phyloP scores from a whole-genome alignment of 371 early-diverging fungal species.

The Mortierella sp. region DNA sequence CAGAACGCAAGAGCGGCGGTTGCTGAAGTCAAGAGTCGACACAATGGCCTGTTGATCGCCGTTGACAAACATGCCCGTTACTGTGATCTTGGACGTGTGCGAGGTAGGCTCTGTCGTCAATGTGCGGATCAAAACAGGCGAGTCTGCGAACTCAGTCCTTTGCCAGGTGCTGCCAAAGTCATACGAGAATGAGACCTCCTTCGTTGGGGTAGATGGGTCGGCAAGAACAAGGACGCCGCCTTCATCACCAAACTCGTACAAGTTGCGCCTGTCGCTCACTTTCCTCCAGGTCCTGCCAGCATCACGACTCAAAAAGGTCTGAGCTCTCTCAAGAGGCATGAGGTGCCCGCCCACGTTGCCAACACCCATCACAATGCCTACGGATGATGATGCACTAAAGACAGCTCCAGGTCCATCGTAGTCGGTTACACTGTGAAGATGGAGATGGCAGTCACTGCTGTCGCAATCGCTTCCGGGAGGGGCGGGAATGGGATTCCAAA shows the following conservation, averaged over 20 bases:
- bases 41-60: conserved; percentile 19
- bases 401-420: conserved; percentile 71
- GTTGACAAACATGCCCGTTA: conserved; percentile 57
- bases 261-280: conserved; percentile 65
- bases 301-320: conserved; percentile 86
- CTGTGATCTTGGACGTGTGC: conserved; percentile 66
- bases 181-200: conserved; percentile 65
- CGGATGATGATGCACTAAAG: conserved; percentile 80
- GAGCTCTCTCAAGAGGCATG: conserved; percentile 66
- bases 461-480: conserved; percentile 70
- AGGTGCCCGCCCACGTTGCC: conserved; percentile 87
- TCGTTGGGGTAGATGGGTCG: conserved; percentile 79
- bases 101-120: conserved; percentile 73
- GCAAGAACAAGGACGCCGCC: conserved; percentile 78
- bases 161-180: conserved; percentile 69
- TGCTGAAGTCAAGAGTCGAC: conserved; percentile 42
- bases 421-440: conserved; percentile 82
- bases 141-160: conserved; percentile 57
- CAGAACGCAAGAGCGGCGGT: conserved; percentile 32
- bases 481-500: conserved; percentile 76
- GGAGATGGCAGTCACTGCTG: conserved; percentile 69
- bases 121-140: conserved; percentile 59
- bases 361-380: conserved; percentile 91
- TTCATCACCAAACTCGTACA: conserved; percentile 88
- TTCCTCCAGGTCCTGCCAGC: conserved; percentile 83